These are phyloP conservation scores for Beta macrorhiza DNA, from an alignment of 179 eudicot species.

Conservation along the genomic window DNA sequence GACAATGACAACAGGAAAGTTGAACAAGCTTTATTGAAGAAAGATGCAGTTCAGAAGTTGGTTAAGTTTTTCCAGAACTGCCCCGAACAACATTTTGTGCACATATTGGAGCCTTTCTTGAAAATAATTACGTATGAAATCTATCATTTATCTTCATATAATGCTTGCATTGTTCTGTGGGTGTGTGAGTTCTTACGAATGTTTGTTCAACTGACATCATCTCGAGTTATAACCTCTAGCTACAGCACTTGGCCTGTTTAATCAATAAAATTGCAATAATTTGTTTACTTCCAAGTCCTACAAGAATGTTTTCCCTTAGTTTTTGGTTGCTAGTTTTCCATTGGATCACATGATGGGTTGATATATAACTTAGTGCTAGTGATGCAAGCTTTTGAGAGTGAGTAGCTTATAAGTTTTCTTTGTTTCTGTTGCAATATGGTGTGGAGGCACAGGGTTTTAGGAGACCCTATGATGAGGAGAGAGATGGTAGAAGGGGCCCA, in stretches of 20 bases:
- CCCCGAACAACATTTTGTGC: conserved; percentile 87
- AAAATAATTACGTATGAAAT: conserved; percentile 88
- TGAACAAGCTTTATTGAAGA: conserved; percentile 92
- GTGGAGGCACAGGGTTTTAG: too few relatives aligned
- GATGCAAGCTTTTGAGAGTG: neutral
- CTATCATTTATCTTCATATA: conserved; percentile 3
- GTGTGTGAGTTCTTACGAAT: neutral
- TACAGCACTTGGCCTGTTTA: neutral
- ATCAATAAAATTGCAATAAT: too few relatives aligned
- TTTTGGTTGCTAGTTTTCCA: neutral
- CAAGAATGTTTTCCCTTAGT: neutral
- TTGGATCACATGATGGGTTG: neutral
- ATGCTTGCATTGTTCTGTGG: neutral
- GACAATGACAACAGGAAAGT: conserved; percentile 93
- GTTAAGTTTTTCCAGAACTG: conserved; percentile 90
- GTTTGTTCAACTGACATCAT: neutral
- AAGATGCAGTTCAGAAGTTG: conserved; percentile 90
- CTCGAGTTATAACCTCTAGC: neutral
- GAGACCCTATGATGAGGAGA: too few relatives aligned
- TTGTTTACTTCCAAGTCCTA: neutral
- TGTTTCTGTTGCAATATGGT: too few relatives aligned
- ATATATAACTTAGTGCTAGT: neutral
- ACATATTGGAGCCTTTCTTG: conserved; percentile 96
- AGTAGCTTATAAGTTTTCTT: neutral
- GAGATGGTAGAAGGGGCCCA: too few relatives aligned